phyloP scores from a whole-genome alignment of 202 grass and related monocot genomes.

The Hordeum pubiflorum region DNA sequence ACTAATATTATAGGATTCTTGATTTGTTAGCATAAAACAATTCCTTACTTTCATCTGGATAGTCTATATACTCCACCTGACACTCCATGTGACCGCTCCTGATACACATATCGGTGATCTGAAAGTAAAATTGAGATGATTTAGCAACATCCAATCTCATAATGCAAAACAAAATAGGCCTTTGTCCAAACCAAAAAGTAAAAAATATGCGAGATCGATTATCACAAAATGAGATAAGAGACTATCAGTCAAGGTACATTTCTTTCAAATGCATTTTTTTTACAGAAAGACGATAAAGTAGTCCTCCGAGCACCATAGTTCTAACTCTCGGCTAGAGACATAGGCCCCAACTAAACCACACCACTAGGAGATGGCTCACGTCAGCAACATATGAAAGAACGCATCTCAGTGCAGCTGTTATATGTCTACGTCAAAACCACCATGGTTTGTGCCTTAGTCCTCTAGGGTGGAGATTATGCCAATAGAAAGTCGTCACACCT shows the following conservation, averaged over 20 bases:
- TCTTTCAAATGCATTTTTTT: not conserved
- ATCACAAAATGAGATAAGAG: slow-evolving; percentile 6
- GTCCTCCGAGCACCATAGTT: not conserved
- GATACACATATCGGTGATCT: slow-evolving; percentile 23
- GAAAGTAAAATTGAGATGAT: slow-evolving; percentile 12
- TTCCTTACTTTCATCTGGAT: slow-evolving; percentile 38
- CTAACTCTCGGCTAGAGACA: not conserved
- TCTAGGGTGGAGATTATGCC: not conserved
- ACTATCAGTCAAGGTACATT: not conserved
- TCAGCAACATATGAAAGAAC: not conserved
- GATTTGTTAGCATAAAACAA: not conserved
- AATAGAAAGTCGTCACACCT: not conserved
- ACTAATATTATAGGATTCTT: not conserved
- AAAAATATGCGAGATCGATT: not conserved
- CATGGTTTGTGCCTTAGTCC: not conserved
- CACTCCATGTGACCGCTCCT: slow-evolving; percentile 22
- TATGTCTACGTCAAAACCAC: not conserved
- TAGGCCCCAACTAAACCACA: not conserved
- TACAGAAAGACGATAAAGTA: not conserved
- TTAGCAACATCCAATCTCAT: not conserved
- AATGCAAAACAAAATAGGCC: not conserved
- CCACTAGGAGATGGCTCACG: not conserved
- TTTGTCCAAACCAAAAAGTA: not conserved
- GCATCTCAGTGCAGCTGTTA: not conserved
- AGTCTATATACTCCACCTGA: slow-evolving; percentile 33